Evolutionary conservation across 1,139 yeast species (phyloP), one percentile per base, ranked within the genome.

Genomic region (Scheffersomyces titani): DNA sequence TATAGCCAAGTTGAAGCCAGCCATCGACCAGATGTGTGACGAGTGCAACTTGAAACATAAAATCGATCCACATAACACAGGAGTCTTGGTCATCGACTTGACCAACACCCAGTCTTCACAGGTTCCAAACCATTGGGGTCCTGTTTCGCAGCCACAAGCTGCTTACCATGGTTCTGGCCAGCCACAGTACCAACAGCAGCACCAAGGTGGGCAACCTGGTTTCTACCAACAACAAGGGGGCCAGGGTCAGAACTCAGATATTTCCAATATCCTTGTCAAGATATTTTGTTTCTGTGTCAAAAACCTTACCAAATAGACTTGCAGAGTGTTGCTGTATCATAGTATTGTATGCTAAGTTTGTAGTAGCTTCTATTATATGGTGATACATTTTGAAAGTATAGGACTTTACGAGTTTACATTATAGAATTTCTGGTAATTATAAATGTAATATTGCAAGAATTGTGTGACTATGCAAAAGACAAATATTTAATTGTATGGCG

Each of bases 1-100:
- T 44, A 84, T 91, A 53, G 94, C 97, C 53, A 93, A 92, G 72
- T 75, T 94, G 64, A 90, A 89, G 70, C 98, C 98, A 1, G 98
- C 98, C 0, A 86, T 92, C 19, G 94, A 90, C 67, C 83, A 86
- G 51, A 75, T 92, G 69, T 92, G 97, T 71, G 70, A 75, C 50
- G 89, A 90, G 64, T 83, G 88, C 55, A 75, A 83, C 19, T 80
- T 93, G 64, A 81, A 72, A 36, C 86, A 84, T 63, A 78, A 84
- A 61, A 78, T 88, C 51, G 94, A 92, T 63, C 78, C 81, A 0
- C 82, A 88, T 53, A 94, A 94, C 71, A 62, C 89, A 1, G 98
- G 98, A 47, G 97, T 94, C 4, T 71, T 93, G 61, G 77, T 89
- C 9, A 86, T 93, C 57, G 88, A 89, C 63, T 81, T 91, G 60